Percentiles rank a stretch among this genome's conserved stretches.
phyloP scores from a whole-genome alignment of 768 basidiomycete genomes.

The Rhodosporidiobolus sp. region DNA sequence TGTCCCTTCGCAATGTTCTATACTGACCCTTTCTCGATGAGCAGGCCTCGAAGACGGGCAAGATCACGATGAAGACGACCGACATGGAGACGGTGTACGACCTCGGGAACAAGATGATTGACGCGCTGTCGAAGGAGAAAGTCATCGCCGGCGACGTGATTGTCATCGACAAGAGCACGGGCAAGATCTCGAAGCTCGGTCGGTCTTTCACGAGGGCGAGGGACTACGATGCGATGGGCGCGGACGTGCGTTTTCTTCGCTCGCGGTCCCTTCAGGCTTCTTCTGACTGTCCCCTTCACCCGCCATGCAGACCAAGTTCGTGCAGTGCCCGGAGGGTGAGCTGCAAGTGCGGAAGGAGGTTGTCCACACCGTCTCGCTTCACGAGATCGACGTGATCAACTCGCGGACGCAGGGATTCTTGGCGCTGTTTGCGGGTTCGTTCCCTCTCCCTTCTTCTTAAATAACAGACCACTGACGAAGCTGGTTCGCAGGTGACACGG shows the following conservation, averaged over 20 bases:
- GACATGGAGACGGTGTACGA: constrained; percentile 99
- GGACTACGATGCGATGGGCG: constrained; percentile 99
- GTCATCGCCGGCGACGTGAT: constrained; percentile 89
- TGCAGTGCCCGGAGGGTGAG: constrained; percentile 96
- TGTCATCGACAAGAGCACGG: constrained; percentile 94
- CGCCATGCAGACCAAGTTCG: constrained; percentile 78
- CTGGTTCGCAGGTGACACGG: constrained; percentile 75
- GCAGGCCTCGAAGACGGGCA: constrained; percentile 95
- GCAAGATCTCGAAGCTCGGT: constrained; percentile 92
- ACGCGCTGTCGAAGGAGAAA: constrained; percentile 93
- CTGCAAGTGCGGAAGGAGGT: constrained; percentile 97
- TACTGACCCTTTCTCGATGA: not conserved
- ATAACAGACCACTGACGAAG: not conserved
- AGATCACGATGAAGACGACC: constrained; percentile 93
- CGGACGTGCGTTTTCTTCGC: constrained; percentile 66
- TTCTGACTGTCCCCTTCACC: constrained; percentile 1
- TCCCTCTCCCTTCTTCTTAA: too few species aligned
- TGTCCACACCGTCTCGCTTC: constrained; percentile 92
- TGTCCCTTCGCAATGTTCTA: not conserved
- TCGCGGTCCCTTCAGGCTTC: not conserved
- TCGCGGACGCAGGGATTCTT: constrained; percentile 97
- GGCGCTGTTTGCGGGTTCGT: constrained; percentile 60
- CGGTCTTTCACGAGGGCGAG: constrained; percentile 93
- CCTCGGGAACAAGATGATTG: constrained; percentile 98
- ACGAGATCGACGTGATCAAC: constrained; percentile 99